phyloP scores from a whole-genome alignment of 1,139 yeast genomes.

The Chernovozyma aurita region DNA sequence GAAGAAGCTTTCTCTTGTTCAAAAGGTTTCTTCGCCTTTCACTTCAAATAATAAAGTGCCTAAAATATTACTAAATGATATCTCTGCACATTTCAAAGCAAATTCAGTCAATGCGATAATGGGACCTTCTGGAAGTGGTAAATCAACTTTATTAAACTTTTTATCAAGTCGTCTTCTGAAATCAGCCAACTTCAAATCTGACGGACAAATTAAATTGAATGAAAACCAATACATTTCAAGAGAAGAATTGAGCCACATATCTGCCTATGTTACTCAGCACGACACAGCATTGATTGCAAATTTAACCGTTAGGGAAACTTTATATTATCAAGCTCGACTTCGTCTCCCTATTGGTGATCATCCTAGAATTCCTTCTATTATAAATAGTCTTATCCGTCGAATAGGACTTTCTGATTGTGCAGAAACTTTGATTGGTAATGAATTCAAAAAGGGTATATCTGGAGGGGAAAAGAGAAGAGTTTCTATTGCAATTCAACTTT shows the following conservation, averaged over 20 bases:
- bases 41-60: not conserved
- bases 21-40: not conserved
- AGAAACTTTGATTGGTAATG: conserved; percentile 71
- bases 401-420: conserved; percentile 78
- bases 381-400: conserved; percentile 55
- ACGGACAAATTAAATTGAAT: conserved; percentile 22
- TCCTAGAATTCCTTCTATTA: conserved; percentile 23
- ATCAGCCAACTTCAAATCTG: conserved; percentile 17
- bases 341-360: conserved; percentile 45
- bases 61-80: conserved; percentile 31
- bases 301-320: conserved; percentile 73
- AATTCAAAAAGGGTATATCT: conserved; percentile 68
- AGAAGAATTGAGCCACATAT: conserved; percentile 44
- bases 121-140: conserved; percentile 91
- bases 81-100: conserved; percentile 56
- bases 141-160: conserved; percentile 66
- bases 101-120: conserved; percentile 72
- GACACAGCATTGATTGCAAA: conserved; percentile 68
- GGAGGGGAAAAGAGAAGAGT: conserved; percentile 88
- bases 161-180: conserved; percentile 59
- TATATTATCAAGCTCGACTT: conserved; percentile 65
- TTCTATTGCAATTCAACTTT: conserved; percentile 73
- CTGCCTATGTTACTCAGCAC: conserved; percentile 74
- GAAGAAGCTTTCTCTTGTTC: not conserved
- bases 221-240: conserved; percentile 34